Conservation (phyloP, 495 filamentous ascomycete genomes). For the Choiromyces venosus region DNA sequence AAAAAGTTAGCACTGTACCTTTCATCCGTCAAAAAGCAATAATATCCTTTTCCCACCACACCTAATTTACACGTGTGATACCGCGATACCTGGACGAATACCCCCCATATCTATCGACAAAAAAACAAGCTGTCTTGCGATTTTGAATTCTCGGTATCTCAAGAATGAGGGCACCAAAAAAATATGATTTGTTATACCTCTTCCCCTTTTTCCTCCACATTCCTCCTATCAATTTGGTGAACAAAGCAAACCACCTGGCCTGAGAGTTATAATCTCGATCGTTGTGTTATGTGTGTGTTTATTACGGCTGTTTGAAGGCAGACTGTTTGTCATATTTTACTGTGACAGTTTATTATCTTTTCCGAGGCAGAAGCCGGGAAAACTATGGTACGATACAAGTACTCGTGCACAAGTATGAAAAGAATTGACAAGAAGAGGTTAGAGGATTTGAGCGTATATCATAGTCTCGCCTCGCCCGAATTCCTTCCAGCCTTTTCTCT, state of each 20-base stretch:
- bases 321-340: background rate
- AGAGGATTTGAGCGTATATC: background rate
- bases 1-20: conserved; percentile 32
- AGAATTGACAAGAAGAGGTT: background rate
- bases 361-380: background rate
- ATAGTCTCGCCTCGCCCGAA: background rate
- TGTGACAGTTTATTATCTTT: background rate
- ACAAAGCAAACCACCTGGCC: background rate
- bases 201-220: background rate
- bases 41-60: conserved; percentile 21
- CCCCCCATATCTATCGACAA: too few species aligned
- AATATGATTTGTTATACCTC: conserved; percentile 2
- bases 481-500: background rate
- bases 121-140: background rate
- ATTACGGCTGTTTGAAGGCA: background rate
- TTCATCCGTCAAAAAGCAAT: conserved; percentile 32
- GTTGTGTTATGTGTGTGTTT: background rate
- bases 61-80: conserved; percentile 28
- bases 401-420: background rate
- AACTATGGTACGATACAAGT: background rate
- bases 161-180: background rate
- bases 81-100: too few species aligned
- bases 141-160: background rate
- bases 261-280: conserved; percentile 1
- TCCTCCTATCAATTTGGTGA: background rate